Evolutionary conservation across 768 basidiomycete genomes (phyloP).

Genomic region (Tylopilus rubrobrunneus): DNA sequence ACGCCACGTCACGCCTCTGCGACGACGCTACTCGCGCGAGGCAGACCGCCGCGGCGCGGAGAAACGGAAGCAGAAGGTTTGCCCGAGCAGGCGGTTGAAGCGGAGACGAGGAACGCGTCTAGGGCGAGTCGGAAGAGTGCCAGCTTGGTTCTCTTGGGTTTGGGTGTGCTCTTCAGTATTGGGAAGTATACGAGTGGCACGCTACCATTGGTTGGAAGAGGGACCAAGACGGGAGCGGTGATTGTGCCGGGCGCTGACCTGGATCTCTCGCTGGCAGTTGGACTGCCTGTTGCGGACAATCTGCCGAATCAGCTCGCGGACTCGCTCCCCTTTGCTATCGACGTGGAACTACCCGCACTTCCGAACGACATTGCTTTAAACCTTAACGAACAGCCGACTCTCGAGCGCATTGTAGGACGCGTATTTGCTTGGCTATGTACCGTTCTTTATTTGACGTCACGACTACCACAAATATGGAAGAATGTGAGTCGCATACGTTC

Average conservation of each 20-base stretch:
- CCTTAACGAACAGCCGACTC: constrained; percentile 23
- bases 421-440: constrained; percentile 95
- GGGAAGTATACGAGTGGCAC: constrained; percentile 43
- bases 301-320: constrained; percentile 8
- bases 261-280: background rate
- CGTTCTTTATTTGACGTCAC: constrained; percentile 85
- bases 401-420: constrained; percentile 76
- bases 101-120: constrained; percentile 39
- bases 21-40: constrained; percentile 33
- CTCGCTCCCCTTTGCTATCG: constrained; percentile 1
- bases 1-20: constrained; percentile 27
- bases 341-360: constrained; percentile 18
- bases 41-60: constrained; percentile 42
- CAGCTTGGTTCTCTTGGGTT: constrained; percentile 77
- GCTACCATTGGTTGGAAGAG: constrained; percentile 24
- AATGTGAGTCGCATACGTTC: constrained; percentile 60
- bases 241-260: constrained; percentile 26
- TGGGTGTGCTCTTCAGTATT: constrained; percentile 70
- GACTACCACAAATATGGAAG: constrained; percentile 98
- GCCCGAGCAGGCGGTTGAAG: constrained; percentile 19
- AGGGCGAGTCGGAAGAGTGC: constrained; percentile 67
- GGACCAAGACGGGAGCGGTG: constrained; percentile 46
- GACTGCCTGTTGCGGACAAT: constrained; percentile 9
- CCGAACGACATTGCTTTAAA: background rate
- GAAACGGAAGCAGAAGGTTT: constrained; percentile 29